Evolutionary conservation across 352 stramenopile species (phyloP), one percentile per base, ranked within the genome.

Genomic region (Phytophthora nicotianae): DNA sequence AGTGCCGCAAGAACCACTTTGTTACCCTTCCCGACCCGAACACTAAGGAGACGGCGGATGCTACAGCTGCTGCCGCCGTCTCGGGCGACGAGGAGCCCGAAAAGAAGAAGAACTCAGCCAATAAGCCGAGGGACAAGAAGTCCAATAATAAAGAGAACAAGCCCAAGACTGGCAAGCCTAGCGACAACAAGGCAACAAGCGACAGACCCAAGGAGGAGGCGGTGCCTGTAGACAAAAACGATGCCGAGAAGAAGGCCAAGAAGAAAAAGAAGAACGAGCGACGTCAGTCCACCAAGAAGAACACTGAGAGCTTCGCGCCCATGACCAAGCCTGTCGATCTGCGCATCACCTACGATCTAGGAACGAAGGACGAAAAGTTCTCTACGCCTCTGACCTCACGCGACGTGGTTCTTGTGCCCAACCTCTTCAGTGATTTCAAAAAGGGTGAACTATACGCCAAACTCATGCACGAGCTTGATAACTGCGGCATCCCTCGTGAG

Each of bases 291-390:
- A 64, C 68, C 41, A 88, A 88, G 68, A 89, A 88, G 65, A 93
- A 93, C 74, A 90, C 84, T n/a, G 84, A 93, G 60, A 80, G 61
- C 50, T 93, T 89, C 27, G 77, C 84, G 33, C 84, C 81, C 32
- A 88, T 85, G 72, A 86, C 65, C 37, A 80, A 77, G 49, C 80
- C 81, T 7, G 81, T 90, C 49, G 81, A 93, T 56, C 52, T 93
- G 43, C 84, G 84, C 57, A 58, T 93, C 50, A 88, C 79, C 19
- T 91, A 82, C 55, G 81, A 93, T 45, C 50, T 91, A 13, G 81
- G 80, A 58, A 61, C 59, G 40, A 77, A 75, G 38, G 58, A 72
- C 17, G 75, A 89, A 54, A 75, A 58, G 35, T 91, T 90, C 57
- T 81, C 78, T 9, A 91, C 80, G 43, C 57, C 69, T 8, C 64